Percentiles rank a stretch among this genome's conserved stretches.
Evolutionary conservation across 768 basidiomycete species (phyloP).

Genomic region (Serendipita indica): DNA sequence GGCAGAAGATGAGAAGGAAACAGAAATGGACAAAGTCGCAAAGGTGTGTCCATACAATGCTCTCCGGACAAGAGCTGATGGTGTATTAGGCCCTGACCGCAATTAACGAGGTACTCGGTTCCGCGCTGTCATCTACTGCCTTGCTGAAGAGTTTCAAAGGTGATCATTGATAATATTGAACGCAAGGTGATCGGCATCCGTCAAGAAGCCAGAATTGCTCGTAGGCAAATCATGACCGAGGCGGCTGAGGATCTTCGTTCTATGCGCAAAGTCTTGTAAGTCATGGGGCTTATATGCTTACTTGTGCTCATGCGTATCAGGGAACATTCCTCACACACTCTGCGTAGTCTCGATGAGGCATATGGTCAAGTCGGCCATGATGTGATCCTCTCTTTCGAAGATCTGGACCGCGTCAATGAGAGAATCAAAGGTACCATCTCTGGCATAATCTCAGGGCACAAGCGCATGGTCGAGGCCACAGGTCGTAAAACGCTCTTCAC

Average conservation of each 20-base stretch:
- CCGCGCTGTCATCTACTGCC: too few relatives aligned
- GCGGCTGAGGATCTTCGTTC: not conserved
- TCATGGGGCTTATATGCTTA: not conserved
- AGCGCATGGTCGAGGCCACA: not conserved
- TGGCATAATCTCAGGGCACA: not conserved
- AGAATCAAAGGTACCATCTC: not conserved
- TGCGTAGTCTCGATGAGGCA: not conserved
- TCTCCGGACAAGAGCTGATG: too few relatives aligned
- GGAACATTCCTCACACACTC: not conserved
- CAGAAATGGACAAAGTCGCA: too few relatives aligned
- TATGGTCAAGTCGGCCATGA: not conserved
- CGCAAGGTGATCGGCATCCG: not conserved
- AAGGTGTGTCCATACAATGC: too few relatives aligned
- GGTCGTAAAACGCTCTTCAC: not conserved
- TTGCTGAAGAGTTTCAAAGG: too few relatives aligned
- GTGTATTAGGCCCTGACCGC: too few relatives aligned
- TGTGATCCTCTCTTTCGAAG: not conserved
- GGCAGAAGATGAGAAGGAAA: too few relatives aligned
- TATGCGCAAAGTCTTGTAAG: not conserved
- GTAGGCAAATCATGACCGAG: not conserved
- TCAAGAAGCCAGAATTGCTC: not conserved
- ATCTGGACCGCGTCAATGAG: not conserved
- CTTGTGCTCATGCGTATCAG: not conserved
- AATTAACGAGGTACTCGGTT: too few relatives aligned
- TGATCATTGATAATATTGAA: not conserved